Evolutionary conservation across 129 eudicot species (phyloP), one percentile per base, ranked within the genome.

Genomic region (Helichrysum umbraculigerum): DNA sequence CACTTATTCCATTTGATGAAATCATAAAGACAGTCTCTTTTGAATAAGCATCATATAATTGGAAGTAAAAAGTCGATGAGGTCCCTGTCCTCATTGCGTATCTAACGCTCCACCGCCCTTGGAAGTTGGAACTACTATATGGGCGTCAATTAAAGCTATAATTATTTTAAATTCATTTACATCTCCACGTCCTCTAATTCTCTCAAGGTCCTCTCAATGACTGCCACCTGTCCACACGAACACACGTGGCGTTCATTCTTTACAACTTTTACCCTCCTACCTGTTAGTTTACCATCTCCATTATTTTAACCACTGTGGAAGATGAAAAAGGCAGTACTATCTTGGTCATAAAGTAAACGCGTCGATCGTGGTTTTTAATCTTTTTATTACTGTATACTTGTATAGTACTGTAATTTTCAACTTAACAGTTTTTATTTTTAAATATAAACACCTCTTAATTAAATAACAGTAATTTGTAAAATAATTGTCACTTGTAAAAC

Each of bases 21-120:
- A 57, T 17, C 11, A 20, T 17, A 7, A 4, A 4, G 63, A 57
- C 19, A 3, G 0, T 4, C 1, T 20, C 21, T 57, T 19, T 57
- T 57, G 4, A 20, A 6, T 20, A 60, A 15, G 22, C 5, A 21
- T 8, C 22, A 47, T 71, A 14, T 14, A 34, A n/a, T 19, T n/a
- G 54, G 59, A 41, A 57, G 77, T 63, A 32, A 72, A 67, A 58
- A 25, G 74, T 78, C 50, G 71, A 68, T 41, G 28, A 61, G 52
- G 64, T 72, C 73, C 67, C 35, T 65, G 58, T 71, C 51, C 62
- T 77, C 35, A 60, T 69, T 76, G 82, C 83, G 82, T 82, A 76
- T 75, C 73, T 72, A 78, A 79, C 78, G 84, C 78, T 84, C 91
- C 85, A 87, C 85, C 91, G 87, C 81, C 88, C 28, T 87, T 71